phyloP scores from a whole-genome alignment of 805 yeast genomes.

The Candida odintsovae region DNA sequence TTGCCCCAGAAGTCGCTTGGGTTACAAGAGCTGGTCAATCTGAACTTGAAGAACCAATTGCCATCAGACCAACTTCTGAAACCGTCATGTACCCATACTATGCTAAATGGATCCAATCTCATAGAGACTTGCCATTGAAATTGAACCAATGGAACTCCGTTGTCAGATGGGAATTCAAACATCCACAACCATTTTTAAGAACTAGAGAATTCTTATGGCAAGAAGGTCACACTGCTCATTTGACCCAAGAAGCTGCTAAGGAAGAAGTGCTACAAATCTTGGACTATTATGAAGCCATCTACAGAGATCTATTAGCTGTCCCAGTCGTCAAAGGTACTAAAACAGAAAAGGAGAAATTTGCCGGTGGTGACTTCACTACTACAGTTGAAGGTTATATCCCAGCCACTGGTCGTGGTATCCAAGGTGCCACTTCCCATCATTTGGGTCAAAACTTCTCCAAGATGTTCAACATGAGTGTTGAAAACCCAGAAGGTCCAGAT shows the following conservation, averaged over 20 bases:
- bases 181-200: constrained; percentile 98
- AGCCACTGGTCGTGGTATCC: constrained; percentile 99
- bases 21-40: constrained; percentile 94
- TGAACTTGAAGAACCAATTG: constrained; percentile 96
- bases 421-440: constrained; percentile 98
- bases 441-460: constrained; percentile 97
- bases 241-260: constrained; percentile 75
- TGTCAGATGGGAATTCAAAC: constrained; percentile 99
- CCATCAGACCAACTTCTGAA: constrained; percentile 98
- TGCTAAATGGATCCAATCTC: constrained; percentile 97
- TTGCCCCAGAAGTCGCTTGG: constrained; percentile 99
- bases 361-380: constrained; percentile 95
- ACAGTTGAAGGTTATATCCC: constrained; percentile 96
- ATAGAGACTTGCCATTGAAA: constrained; percentile 94
- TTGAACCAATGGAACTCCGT: constrained; percentile 99
- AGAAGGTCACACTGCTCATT: constrained; percentile 98
- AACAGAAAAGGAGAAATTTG: constrained; percentile 97
- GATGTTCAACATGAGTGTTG: constrained; percentile 95
- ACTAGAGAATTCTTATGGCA: constrained; percentile 99
- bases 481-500: constrained; percentile 88
- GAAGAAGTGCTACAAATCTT: constrained; percentile 82
- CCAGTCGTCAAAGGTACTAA: constrained; percentile 94
- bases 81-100: constrained; percentile 99
- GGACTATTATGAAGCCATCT: constrained; percentile 78
- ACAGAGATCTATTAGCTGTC: constrained; percentile 90